Evolutionary conservation across 2,329 filamentous ascomycete genomes (phyloP), one percentile per base, ranked within the genome.

Genomic region (Penicillium sp.): DNA sequence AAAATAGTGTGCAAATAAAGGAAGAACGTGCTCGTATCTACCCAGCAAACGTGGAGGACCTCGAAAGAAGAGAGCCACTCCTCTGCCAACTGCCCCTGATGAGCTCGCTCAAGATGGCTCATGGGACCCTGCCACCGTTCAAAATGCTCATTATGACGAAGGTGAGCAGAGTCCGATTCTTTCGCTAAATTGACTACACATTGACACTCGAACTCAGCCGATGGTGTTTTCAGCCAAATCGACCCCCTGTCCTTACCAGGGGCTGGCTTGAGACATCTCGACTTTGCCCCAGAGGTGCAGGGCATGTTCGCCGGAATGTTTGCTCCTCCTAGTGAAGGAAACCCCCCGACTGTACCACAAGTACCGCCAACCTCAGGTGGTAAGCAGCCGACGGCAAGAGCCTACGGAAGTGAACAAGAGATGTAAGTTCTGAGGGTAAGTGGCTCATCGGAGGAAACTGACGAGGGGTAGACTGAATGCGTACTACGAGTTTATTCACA

Each of bases 401-500:
- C 68, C 1, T 76, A 76, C 55, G 70, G 71, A 40, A 73, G 65
- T 57, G 74, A 76, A 56, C 61, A 67, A 46, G 72, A 74, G 40
- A 74, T 76, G 74, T 75, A 59, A 60, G 72, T 54, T 9, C 20
- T 58, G 3, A 33, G 11, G 8, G 18, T n/a, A 43, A 43, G 24
- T 21, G 9, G 16, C 16, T 6, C n/a, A 18, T 30, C 11, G 18
- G 14, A 47, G 33, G 11, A 45, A 24, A n/a, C 26, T 40, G 49
- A 45, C 5, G 20, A 24, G 45, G 40, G 1, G 33, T 51, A 78
- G 75, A 61, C 64, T 77, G 49, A 75, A 76, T 59, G 75, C 72
- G 35, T 77, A 78, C 55, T 78, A 78, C 56, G 71, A 74, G 46
- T 78, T 75, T 55, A 73, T 77, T 53, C 75, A 78, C 62, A 55